Percentiles rank a stretch among this genome's conserved stretches.
These are phyloP conservation scores for Lentinula lateritia DNA, from an alignment of 768 basidiomycete species.

Conservation along the genomic window DNA sequence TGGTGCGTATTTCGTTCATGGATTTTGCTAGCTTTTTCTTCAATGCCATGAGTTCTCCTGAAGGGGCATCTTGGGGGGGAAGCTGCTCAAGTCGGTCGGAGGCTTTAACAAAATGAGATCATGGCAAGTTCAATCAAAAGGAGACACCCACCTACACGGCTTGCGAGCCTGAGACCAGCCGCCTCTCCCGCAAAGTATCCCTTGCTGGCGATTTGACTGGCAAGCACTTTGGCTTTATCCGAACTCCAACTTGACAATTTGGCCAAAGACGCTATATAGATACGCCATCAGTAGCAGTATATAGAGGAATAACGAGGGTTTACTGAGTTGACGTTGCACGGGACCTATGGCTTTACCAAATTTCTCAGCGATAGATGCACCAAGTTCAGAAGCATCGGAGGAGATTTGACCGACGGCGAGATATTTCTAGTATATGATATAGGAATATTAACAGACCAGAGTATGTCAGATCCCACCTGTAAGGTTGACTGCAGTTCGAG, in stretches of 20 bases:
- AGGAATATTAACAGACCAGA: background rate
- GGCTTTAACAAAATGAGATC: slow-evolving; percentile 27
- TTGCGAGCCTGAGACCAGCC: slow-evolving; percentile 71
- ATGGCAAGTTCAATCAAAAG: background rate
- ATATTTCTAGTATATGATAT: slow-evolving; percentile 63
- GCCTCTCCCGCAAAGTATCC: slow-evolving; percentile 88
- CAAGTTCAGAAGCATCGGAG: slow-evolving; percentile 74
- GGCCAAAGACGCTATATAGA: slow-evolving; percentile 47
- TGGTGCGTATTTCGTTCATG: slow-evolving; percentile 61
- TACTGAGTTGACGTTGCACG: slow-evolving; percentile 71
- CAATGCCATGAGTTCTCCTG: slow-evolving; percentile 58
- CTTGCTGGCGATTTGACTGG: slow-evolving; percentile 85
- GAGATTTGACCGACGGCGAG: slow-evolving; percentile 69
- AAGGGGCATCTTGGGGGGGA: slow-evolving; percentile 55
- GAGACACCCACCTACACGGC: slow-evolving; percentile 46
- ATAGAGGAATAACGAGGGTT: slow-evolving; percentile 15
- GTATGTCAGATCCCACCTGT: slow-evolving; percentile 50
- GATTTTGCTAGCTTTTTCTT: slow-evolving; percentile 63
- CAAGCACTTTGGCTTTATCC: slow-evolving; percentile 76
- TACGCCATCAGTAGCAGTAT: slow-evolving; percentile 16
- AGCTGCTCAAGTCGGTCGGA: slow-evolving; percentile 55
- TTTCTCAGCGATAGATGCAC: slow-evolving; percentile 83
- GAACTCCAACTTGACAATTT: slow-evolving; percentile 47
- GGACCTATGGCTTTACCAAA: slow-evolving; percentile 80
- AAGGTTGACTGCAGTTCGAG: slow-evolving; percentile 89